Conservation (phyloP, 2,329 filamentous ascomycete species). For the Trichophaea hybrida region DNA sequence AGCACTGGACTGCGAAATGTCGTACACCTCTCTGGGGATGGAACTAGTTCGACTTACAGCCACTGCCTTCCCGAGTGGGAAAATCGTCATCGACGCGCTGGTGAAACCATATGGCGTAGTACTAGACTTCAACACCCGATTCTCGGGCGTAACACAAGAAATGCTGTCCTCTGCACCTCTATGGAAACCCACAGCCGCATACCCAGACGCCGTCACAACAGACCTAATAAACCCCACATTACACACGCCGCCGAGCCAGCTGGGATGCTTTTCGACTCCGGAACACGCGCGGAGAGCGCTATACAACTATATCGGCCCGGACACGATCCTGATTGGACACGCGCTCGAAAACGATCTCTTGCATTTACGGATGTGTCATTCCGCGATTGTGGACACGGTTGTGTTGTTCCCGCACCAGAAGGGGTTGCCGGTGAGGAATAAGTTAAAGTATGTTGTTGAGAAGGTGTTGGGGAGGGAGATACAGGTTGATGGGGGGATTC, state of each 20-base stretch:
- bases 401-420: conserved; percentile 65
- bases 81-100: conserved; percentile 64
- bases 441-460: conserved; percentile 60
- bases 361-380: conserved; percentile 67
- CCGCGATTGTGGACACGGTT: conserved; percentile 70
- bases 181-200: conserved; percentile 9
- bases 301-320: conserved; percentile 57
- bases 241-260: conserved; percentile 26
- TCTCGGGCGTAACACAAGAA: conserved; percentile 75
- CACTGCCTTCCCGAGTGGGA: conserved; percentile 68
- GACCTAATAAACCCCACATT: conserved; percentile 26
- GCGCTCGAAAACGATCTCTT: conserved; percentile 94
- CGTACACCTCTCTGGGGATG: conserved; percentile 74
- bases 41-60: conserved; percentile 85
- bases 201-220: conserved; percentile 7
- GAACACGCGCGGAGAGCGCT: conserved; percentile 60
- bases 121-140: conserved; percentile 81
- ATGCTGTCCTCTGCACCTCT: conserved; percentile 21
- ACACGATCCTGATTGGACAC: conserved; percentile 78
- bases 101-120: conserved; percentile 73
- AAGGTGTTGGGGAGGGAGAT: conserved; percentile 60
- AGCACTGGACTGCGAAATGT: conserved; percentile 95
- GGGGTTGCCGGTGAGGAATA: conserved; percentile 62
- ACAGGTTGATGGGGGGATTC: conserved; percentile 39
- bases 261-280: conserved; percentile 65